Evolutionary conservation across 2,329 filamentous ascomycete species (phyloP), one percentile per base, ranked within the genome.

Genomic region (Hymenoscyphus fraxineus): DNA sequence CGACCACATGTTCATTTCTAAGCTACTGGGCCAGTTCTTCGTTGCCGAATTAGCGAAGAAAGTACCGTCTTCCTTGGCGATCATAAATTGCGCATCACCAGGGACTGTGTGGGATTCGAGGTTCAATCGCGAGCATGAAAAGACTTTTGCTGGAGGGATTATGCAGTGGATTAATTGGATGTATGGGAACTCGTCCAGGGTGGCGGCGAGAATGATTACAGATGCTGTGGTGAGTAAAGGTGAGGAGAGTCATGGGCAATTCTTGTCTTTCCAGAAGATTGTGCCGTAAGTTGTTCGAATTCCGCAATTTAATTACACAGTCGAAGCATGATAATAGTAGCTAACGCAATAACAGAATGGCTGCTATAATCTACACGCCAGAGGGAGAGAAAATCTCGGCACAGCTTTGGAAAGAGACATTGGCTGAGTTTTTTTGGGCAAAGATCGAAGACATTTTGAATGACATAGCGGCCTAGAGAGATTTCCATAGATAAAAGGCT

Each of bases 401-500:
- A 10, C 32, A 40, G 16, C 62, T 64, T 9, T 66, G 60, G 62
- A 15, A 64, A 61, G 65, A 64, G 40, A 62, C 60, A 19, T 64
- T 64, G 65, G 62, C 35, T 19, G 65, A 66, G 56, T 44, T 66
- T 6, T 47, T 62, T 19, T 66, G 64, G 60, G 65, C 65, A 54
- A 54, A 54, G 13, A 19, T 54, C 19, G 47, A 54, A 6, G 47
- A 27, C 22, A 27, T 54, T 2, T 54, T 27, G 19, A 54, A 13
- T 7, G 9, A 13, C 9, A 22, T 22, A 10, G 19, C 10, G 19
- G 10, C 1, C 6, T 19, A n/a, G 15, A n/a, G n/a, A n/a, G n/a
- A n/a, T n/a, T n/a, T n/a, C n/a, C n/a, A n/a, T n/a, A n/a, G n/a
- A n/a, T n/a, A n/a, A n/a, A n/a, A n/a, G n/a, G n/a, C n/a, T n/a